These are phyloP conservation scores for Corynespora cassiicola DNA, from an alignment of 2,329 filamentous ascomycete species.

Conservation along the genomic window DNA sequence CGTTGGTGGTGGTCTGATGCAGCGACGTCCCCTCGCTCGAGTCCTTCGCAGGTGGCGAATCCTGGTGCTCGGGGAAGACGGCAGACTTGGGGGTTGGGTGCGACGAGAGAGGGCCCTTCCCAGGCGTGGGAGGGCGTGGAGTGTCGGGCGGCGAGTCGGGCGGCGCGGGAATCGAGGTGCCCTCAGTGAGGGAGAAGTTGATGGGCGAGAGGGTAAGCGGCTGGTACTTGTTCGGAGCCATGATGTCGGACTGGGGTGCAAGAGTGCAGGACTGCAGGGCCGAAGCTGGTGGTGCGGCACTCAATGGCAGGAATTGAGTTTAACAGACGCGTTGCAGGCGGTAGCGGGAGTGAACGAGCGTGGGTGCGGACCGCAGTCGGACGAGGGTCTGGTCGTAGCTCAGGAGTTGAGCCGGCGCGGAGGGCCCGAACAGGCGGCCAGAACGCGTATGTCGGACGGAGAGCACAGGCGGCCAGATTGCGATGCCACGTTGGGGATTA, in stretches of 20 bases:
- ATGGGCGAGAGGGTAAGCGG: slow-evolving; percentile 45
- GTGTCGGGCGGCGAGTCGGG: slow-evolving; percentile 47
- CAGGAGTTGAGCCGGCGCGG: slow-evolving; percentile 37
- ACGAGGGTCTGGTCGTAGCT: slow-evolving; percentile 25
- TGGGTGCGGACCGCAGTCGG: slow-evolving; percentile 9
- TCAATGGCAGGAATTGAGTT: slow-evolving; percentile 14
- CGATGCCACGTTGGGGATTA: too few relatives aligned
- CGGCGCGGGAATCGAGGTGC: slow-evolving; percentile 49
- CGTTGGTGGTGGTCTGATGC: slow-evolving; percentile 32
- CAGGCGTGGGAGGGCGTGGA: slow-evolving; percentile 46
- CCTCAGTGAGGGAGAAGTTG: slow-evolving; percentile 51
- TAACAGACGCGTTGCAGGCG: slow-evolving; percentile 17
- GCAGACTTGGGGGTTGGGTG: slow-evolving; percentile 47
- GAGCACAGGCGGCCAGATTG: slow-evolving; percentile 1
- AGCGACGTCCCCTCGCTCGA: slow-evolving; percentile 20
- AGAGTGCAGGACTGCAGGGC: too few relatives aligned
- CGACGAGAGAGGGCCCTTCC: slow-evolving; percentile 48
- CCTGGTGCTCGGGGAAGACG: slow-evolving; percentile 28
- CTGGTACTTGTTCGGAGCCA: slow-evolving; percentile 41
- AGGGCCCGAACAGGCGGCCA: slow-evolving; percentile 23
- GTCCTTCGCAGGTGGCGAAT: slow-evolving; percentile 24
- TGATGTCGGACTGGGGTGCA: slow-evolving; percentile 21
- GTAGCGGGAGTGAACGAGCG: slow-evolving; percentile 13
- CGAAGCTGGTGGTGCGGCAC: slow-evolving; percentile 7
- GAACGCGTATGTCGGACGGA: too few relatives aligned